Percentiles rank a stretch among this genome's conserved stretches.
Evolutionary conservation across 192 early-diverging fungal genomes (phyloP).

Genomic region (Entophlyctis luteolus): DNA sequence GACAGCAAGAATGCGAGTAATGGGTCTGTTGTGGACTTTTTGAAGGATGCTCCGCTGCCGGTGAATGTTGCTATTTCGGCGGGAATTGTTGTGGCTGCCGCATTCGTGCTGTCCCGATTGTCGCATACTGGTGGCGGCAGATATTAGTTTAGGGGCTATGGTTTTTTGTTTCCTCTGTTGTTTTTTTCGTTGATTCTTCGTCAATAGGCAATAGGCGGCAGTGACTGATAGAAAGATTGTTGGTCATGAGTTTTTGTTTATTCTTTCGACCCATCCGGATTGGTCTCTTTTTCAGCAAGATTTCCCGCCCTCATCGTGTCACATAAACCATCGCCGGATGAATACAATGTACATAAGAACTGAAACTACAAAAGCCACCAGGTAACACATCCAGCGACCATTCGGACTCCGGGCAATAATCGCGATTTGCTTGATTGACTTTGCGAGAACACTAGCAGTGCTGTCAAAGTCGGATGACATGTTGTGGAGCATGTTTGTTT

Average conservation of each 20-base stretch:
- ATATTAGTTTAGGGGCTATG: no score
- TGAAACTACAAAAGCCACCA: slow-evolving; percentile 34
- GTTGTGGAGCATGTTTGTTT: slow-evolving; percentile 25
- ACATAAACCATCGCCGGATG: slow-evolving; percentile 6
- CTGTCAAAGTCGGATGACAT: slow-evolving; percentile 40
- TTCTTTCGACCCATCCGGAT: no score
- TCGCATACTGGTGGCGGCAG: no score
- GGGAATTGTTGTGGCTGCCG: slow-evolving; percentile 26
- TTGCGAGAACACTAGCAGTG: slow-evolving; percentile 28
- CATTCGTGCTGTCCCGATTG: slow-evolving; percentile 16
- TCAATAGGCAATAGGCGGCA: no score
- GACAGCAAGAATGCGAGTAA: neutral
- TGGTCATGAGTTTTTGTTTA: no score
- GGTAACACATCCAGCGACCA: slow-evolving; percentile 44
- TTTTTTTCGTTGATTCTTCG: no score
- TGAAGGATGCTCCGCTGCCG: slow-evolving; percentile 27
- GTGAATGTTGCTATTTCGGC: slow-evolving; percentile 25
- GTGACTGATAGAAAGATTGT: no score
- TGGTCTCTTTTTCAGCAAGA: no score
- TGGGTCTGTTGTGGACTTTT: slow-evolving; percentile 12
- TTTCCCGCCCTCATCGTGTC: no score
- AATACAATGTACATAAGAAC: slow-evolving; percentile 42
- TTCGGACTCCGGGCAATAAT: slow-evolving; percentile 34
- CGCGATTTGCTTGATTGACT: slow-evolving; percentile 31
- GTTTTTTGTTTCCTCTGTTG: no score